A percentile compares a stretch with the other conserved stretches of the same genome.
These are phyloP conservation scores for Atalantia buxifolia DNA, from an alignment of 345 rosid species.

Conservation along the genomic window DNA sequence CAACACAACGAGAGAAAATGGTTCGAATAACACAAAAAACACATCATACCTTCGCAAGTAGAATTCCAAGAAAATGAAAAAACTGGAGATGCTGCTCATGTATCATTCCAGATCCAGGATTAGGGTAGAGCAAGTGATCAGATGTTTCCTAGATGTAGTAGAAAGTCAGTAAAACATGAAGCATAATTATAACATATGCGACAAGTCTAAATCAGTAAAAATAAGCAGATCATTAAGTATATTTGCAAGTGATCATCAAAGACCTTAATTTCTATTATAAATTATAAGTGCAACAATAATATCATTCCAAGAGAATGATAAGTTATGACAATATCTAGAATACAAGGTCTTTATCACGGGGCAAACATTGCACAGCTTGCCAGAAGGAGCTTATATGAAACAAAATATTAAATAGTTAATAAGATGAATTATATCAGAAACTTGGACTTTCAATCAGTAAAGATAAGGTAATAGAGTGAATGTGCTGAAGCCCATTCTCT, in stretches of 20 bases:
- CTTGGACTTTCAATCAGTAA: background rate
- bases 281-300: background rate
- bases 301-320: background rate
- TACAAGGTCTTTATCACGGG: background rate
- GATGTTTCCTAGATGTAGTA: constrained; percentile 69
- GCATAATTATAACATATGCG: background rate
- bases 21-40: background rate
- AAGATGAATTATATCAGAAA: background rate
- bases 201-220: background rate
- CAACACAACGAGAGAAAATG: background rate
- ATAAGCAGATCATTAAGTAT: background rate
- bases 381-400: background rate
- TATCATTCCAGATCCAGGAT: constrained; percentile 97
- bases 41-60: constrained; percentile 73
- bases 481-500: background rate
- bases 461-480: background rate
- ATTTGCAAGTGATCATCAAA: background rate
- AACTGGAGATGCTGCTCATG: constrained; percentile 97
- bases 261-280: background rate
- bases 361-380: background rate
- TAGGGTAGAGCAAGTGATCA: constrained; percentile 95
- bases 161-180: constrained; percentile 5
- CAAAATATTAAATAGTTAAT: background rate
- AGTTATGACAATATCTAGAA: background rate
- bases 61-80: constrained; percentile 92